These are phyloP conservation scores for Calocybe indica DNA, from an alignment of 768 basidiomycete species.

Conservation along the genomic window DNA sequence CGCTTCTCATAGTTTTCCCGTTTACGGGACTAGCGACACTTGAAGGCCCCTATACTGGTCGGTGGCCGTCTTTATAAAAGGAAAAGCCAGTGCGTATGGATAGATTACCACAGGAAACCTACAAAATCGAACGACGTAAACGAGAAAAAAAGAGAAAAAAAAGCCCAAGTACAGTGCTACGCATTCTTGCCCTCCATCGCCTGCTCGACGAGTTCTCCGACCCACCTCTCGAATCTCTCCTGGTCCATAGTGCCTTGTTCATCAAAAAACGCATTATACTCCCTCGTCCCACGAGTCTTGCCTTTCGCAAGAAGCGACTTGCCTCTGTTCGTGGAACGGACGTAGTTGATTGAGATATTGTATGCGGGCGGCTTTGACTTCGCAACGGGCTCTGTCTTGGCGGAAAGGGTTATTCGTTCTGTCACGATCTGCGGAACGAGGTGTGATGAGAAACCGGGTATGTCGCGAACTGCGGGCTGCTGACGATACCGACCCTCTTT, in stretches of 20 bases:
- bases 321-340: slow-evolving; percentile 78
- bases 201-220: slow-evolving; percentile 64
- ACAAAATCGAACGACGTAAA: background rate
- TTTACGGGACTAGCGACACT: too few species aligned
- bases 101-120: background rate
- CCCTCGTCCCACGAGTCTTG: slow-evolving; percentile 47
- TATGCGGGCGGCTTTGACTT: slow-evolving; percentile 59
- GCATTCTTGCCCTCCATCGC: slow-evolving; percentile 65
- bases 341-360: slow-evolving; percentile 58
- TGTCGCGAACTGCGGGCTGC: background rate
- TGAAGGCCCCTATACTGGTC: too few species aligned
- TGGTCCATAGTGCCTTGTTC: slow-evolving; percentile 75
- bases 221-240: slow-evolving; percentile 71
- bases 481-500: slow-evolving; percentile 55
- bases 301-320: slow-evolving; percentile 79
- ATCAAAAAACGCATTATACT: slow-evolving; percentile 77
- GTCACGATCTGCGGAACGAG: slow-evolving; percentile 69
- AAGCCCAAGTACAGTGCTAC: slow-evolving; percentile 11
- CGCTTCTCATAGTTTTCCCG: too few species aligned
- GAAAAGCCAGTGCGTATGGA: background rate
- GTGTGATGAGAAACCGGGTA: slow-evolving; percentile 24
- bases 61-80: too few species aligned
- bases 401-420: slow-evolving; percentile 78
- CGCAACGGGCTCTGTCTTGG: slow-evolving; percentile 55
- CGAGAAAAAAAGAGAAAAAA: background rate